Evolutionary conservation across 1,284 basidiomycete genomes (phyloP), one percentile per base, ranked within the genome.

Genomic region (Inonotus obliquus): DNA sequence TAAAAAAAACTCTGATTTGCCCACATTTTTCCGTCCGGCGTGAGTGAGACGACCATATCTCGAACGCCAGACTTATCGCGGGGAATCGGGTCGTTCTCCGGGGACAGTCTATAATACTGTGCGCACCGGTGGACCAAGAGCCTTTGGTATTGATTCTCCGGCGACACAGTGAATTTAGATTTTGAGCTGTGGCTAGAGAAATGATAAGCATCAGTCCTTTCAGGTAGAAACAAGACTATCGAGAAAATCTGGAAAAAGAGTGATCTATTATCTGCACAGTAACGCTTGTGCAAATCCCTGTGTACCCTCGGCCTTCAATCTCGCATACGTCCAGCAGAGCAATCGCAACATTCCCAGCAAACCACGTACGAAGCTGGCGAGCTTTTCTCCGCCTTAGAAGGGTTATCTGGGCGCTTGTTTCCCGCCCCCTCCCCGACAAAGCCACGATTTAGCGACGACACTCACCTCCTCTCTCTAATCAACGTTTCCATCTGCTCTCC

Each of bases 111-210:
- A 74, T 92, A 91, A 72, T 89, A 92, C 1, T 85, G 79, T 10
- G 88, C 87, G 69, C 91, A 92, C 67, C 91, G 85, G 73, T 92
- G 89, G 13, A 92, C 84, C 44, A 93, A 82, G 69, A 93, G 78
- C 35, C 89, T 83, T 71, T 93, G 91, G 73, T 92, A 93, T 44
- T 89, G 83, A 27, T 86, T 89, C 4, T 83, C 73, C 32, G 91
- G 85, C 4, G 76, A 76, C 59, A 91, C 70, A 64, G 90, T 85
- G 59, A 87, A 39, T 56, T 65, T 65, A 39, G 57, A 77, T 65
- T 84, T 81, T 55, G 76, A 64, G 72, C 87, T 90, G 67, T 35
- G 51, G 41, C 32, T 32, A 35, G 32, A 52, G 23, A 27, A 19
- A 32, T 2, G 17, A 52, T 35, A n/a, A 27, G 9, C 25, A 17